Base-by-base conservation (phyloP, 148 eudicot species). In the Heliosperma pusillum region DNA sequence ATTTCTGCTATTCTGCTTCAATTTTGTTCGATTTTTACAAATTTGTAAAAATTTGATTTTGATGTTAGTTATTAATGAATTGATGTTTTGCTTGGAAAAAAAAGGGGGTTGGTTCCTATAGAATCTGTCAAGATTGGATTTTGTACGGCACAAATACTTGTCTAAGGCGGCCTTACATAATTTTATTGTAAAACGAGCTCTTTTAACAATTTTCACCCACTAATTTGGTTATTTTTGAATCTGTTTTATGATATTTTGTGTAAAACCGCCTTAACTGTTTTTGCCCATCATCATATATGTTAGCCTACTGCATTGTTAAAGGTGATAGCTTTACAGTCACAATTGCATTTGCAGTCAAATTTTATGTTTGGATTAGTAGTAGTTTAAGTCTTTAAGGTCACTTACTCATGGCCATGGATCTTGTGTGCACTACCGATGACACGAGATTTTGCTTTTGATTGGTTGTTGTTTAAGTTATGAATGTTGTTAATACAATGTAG, bases 291-390 rank as follows among this genome's bases (percentile, higher is more conserved):
- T n/a, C n/a, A n/a, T 65, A 19, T 64, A 25, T 4, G n/a, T n/a
- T n/a, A n/a, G n/a, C n/a, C n/a, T n/a, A n/a, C n/a, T 63, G 27
- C 22, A 22, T 19, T 60, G 11, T 60, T 56, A 72, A 71, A 52
- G 61, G 40, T 58, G 60, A n/a, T 64, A 16, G 25, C 15, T 33
- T 66, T 66, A n/a, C n/a, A 16, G 42, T 13, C 45, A 65, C 42
- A 36, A 36, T 65, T 30, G 1, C 22, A 65, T 33, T 10, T 59
- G 42, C 3, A 36, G 42, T 36, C 42, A 7, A 36, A 20, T 20
- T 57, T 24, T 0, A 56, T 13, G 3, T 56, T 15, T 17, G 60
- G 26, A 2, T 59, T 10, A 21, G 64, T 21, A 59, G 27, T 30
- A 30, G 45, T 17, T 65, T 65, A 7, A n/a, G 45, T n/a, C n/a